phyloP scores from a whole-genome alignment of 495 filamentous ascomycete genomes.

The Penicillium fimorum region DNA sequence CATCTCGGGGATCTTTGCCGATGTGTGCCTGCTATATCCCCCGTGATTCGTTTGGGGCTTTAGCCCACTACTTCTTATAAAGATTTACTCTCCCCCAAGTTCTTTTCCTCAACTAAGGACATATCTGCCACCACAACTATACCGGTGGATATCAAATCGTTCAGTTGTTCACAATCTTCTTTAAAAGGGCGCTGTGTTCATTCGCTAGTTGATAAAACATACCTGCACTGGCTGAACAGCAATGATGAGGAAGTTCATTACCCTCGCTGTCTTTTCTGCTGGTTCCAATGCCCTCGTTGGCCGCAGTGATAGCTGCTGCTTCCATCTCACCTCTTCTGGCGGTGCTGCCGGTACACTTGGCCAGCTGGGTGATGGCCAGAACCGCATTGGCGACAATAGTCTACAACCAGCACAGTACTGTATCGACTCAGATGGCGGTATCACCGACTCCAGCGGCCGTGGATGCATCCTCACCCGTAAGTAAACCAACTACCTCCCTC shows the following conservation, averaged over 20 bases:
- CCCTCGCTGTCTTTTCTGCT: slow-evolving; percentile 40
- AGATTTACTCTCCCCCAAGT: slow-evolving; percentile 8
- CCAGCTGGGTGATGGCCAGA: slow-evolving; percentile 56
- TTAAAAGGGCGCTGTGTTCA: slow-evolving; percentile 3
- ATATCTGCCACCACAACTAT: neutral
- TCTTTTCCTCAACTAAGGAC: neutral
- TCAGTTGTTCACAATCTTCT: neutral
- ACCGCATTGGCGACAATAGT: slow-evolving; percentile 46
- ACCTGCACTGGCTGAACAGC: slow-evolving; percentile 1
- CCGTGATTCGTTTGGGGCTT: slow-evolving; percentile 15
- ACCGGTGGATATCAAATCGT: slow-evolving; percentile 2
- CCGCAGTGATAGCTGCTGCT: slow-evolving; percentile 47
- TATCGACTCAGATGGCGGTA: slow-evolving; percentile 45
- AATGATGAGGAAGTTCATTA: slow-evolving; percentile 35
- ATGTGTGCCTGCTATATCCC: neutral
- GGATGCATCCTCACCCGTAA: slow-evolving; percentile 60
- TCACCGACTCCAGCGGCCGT: slow-evolving; percentile 52
- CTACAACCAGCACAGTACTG: slow-evolving; percentile 42
- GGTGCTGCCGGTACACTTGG: slow-evolving; percentile 49
- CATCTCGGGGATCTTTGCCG: slow-evolving; percentile 15
- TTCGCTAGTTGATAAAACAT: slow-evolving; percentile 14
- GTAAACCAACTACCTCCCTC: slow-evolving; percentile 4
- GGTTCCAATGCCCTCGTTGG: slow-evolving; percentile 42
- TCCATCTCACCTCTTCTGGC: slow-evolving; percentile 48
- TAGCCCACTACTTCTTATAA: slow-evolving; percentile 20